Base-by-base conservation (phyloP, 352 stramenopile species). In the Phytophthora kernoviae region DNA sequence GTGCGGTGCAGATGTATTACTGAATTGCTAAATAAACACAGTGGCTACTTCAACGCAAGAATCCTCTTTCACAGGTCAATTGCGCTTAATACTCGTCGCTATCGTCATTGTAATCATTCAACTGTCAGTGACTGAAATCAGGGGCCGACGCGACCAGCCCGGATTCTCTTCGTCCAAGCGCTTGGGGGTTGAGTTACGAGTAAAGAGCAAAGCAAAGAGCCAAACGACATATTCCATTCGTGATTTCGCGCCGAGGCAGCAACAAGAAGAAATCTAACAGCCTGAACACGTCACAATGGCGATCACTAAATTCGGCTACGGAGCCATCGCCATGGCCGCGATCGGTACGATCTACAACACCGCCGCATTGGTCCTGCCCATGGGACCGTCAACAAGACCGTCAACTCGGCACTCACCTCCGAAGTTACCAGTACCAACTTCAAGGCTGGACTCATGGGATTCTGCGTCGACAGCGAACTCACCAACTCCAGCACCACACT, bases 381-480 rank as follows among this genome's bases (percentile, higher is more conserved):
- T 69, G 46, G 47, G 54, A 65, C 34, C 14, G 43, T 6, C 20
- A 69, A 53, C 34, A 21, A 26, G 14, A 69, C 48, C 26, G 54
- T 69, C 41, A 69, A 69, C 55, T 17, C 54, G 1, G 54, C 54
- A 0, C 54, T 69, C 26, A 56, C 47, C 7, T 33, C 1, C 36
- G 34, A 64, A 20, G 40, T 69, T 17, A 17, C 40, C 24, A 63
- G 52, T 21, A 64, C 61, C 34, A 60, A 62, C 49, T 69, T 65
- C 36, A 64, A 64, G 20, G 47, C 61, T 6, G 47, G 54, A 14
- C 33, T 69, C 47, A 56, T 59, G 54, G 40, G 60, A 15, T 63
- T 62, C 60, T 81, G 75, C 59, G 82, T 79, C 45, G 72, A 89
- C 55, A 64, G 82, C 26, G 55, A 86, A 46, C 54, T 87, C 50